phyloP scores from a whole-genome alignment of 2,329 filamentous ascomycete genomes.

The Fusarium staphyleae region DNA sequence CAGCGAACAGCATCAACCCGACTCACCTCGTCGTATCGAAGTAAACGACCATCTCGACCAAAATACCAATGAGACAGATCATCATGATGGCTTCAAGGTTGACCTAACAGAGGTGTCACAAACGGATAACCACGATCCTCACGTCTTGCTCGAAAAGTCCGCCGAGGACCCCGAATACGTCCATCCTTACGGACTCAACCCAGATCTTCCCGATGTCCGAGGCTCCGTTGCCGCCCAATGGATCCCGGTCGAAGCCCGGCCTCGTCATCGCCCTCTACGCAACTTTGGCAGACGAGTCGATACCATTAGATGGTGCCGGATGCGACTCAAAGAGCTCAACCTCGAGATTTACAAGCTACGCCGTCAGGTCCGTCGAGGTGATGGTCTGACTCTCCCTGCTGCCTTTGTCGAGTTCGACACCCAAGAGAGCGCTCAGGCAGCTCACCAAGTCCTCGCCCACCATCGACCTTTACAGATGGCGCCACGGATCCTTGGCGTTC shows the following conservation, averaged over 20 bases:
- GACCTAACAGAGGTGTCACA: conserved; percentile 25
- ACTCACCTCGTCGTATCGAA: conserved; percentile 10
- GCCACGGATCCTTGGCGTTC: conserved; percentile 82
- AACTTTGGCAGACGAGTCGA: conserved; percentile 89
- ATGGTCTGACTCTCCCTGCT: conserved; percentile 72
- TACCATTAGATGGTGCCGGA: conserved; percentile 88
- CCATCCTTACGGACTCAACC: conserved; percentile 48
- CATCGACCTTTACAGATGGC: conserved; percentile 88
- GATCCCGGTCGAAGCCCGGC: conserved; percentile 75
- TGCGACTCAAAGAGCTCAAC: conserved; percentile 51
- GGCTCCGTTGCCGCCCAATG: conserved; percentile 73
- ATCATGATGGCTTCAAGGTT: conserved; percentile 16
- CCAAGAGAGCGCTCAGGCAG: conserved; percentile 84
- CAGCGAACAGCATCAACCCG: conserved; percentile 12
- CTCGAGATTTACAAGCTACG: conserved; percentile 67
- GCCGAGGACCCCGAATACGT: conserved; percentile 45
- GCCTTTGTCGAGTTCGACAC: conserved; percentile 91
- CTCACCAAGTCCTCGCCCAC: conserved; percentile 86
- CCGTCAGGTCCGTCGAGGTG: conserved; percentile 74
- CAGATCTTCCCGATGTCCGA: conserved; percentile 50
- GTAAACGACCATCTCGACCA: conserved; percentile 1
- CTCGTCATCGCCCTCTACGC: conserved; percentile 72
- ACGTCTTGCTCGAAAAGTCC: conserved; percentile 30
- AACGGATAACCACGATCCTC: neutral
- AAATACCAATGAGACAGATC: neutral